Base-by-base conservation (phyloP, 2,329 filamentous ascomycete species). In the Sporothrix pseudoabietina region DNA sequence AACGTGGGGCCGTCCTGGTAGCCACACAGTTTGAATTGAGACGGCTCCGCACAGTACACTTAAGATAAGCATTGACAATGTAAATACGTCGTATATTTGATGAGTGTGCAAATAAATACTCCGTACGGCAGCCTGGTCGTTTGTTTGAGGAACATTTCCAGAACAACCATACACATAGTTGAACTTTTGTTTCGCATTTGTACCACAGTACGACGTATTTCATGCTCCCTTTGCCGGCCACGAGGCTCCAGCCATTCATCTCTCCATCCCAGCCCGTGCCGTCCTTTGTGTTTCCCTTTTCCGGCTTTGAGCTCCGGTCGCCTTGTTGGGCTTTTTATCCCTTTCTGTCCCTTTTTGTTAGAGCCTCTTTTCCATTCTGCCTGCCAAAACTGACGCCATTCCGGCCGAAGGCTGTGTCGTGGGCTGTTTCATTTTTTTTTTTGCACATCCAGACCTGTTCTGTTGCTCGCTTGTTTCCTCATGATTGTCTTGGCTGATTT, bases 391-490 rank as follows among this genome's bases (percentile, higher is more conserved):
- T 68, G 59, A 69, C 68, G 44, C 68, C 68, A 73, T 73, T 71
- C 72, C 68, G 68, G 59, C 59, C 26, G 26, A 39, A 16, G 66
- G 72, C 66, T 73, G 72, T 55, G 57, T 61, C 47, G 66, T 19
- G 26, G 14, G 44, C 19, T 39, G 72, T 73, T 71, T 73, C 72
- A 73, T 73, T 71, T 69, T 10, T 30, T 73, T 71, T 69, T 10
- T 30, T 47, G 22, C 12, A 30, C 12, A n/a, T 9, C 55, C 16
- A 39, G 39, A 26, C 44, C 16, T 32, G 12, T 19, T 41, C 12
- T 49, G 14, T 19, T 19, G 44, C 44, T 19, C 44, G 4, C 61
- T 66, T 66, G 61, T 47, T 66, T 47, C 61, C 22, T 47, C 39
- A 47, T 47, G 12, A 9, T 66, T 19, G 61, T 19, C 61, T 30